Evolutionary conservation across 805 yeast species (phyloP), one percentile per base, ranked within the genome.

Genomic region (Candida rishiriensis): DNA sequence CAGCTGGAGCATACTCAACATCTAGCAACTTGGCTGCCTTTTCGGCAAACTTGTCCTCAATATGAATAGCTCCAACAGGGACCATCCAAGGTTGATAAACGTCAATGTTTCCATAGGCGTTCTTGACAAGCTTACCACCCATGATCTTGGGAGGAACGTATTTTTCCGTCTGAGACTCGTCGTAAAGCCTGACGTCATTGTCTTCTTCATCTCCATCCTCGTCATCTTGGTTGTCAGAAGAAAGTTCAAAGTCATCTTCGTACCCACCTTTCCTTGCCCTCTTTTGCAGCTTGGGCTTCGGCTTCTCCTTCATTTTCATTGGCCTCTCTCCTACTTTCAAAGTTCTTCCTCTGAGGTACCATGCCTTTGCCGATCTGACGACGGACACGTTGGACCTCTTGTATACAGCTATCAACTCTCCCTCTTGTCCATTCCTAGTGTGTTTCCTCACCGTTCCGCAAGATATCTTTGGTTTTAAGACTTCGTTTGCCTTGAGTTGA

Each of bases 1-100:
- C 90, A 0, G 97, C 98, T 39, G 79, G 82, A 0, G 96, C 97
- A 66, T 73, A 88, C 51, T 88, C 96, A 7, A 91, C 72, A 0
- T 76, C 79, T 10, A 90, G 55, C 1, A 80, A 57, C 46, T 75
- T 75, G 0, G 95, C 95, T 0, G 98, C 97, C 39, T 71, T 71
- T 33, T 76, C 79, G 0, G 85, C 79, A 44, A 73, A 63, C 33
- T 76, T 72, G 52, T 76, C 64, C 6, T 73, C 67, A 6, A 89
- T 65, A 42, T 87, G 75, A 10, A 69, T 75, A 9, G 87, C 95
- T 17, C 91, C 90, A 14, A 66, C 72, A 0, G 99, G 99, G 2
- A 91, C 66, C 98, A 91, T 91, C 36, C 79, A 69, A 0, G 82
- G 77, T 1, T 75, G 76, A 63, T 85, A 91, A 2, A 89, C 64